Evolutionary conservation across 192 early-diverging fungal genomes (phyloP).

Genomic region (Dimargaris xerosporica): DNA sequence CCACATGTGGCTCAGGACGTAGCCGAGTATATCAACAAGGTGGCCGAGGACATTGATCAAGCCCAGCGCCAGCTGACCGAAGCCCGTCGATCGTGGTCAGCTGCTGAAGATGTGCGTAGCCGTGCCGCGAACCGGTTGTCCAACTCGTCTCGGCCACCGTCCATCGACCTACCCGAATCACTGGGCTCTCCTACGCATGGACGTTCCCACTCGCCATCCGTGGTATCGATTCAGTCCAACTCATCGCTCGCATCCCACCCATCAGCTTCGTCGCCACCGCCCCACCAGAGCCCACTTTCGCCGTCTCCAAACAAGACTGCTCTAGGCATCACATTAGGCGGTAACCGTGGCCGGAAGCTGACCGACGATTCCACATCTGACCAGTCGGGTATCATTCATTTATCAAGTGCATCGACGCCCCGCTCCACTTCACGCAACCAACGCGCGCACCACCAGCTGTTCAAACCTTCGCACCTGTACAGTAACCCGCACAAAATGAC

Average conservation of each 20-base stretch:
- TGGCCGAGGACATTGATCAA: slow-evolving; percentile 52
- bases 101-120: background rate
- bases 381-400: slow-evolving; percentile 5
- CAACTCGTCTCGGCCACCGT: background rate
- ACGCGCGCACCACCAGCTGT: slow-evolving; percentile 20
- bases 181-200: slow-evolving; percentile 1
- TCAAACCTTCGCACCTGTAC: slow-evolving; percentile 30
- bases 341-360: slow-evolving; percentile 15
- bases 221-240: background rate
- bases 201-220: slow-evolving; percentile 2
- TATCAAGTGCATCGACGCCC: slow-evolving; percentile 10
- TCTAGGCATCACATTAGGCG: background rate
- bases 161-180: background rate
- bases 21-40: slow-evolving; percentile 52
- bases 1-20: slow-evolving; percentile 50
- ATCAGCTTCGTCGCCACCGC: background rate
- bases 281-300: background rate
- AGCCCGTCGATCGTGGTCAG: background rate
- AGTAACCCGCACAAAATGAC: slow-evolving; percentile 28
- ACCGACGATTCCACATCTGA: slow-evolving; percentile 12
- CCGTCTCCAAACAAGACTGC: background rate
- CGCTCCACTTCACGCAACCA: slow-evolving; percentile 10
- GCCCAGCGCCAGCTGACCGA: slow-evolving; percentile 19
- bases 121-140: slow-evolving; percentile 13
- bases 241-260: background rate